A percentile compares a stretch with the other conserved stretches of the same genome.
Conservation (phyloP, 2,329 filamentous ascomycete genomes). For the Tetracladium maxilliforme region DNA sequence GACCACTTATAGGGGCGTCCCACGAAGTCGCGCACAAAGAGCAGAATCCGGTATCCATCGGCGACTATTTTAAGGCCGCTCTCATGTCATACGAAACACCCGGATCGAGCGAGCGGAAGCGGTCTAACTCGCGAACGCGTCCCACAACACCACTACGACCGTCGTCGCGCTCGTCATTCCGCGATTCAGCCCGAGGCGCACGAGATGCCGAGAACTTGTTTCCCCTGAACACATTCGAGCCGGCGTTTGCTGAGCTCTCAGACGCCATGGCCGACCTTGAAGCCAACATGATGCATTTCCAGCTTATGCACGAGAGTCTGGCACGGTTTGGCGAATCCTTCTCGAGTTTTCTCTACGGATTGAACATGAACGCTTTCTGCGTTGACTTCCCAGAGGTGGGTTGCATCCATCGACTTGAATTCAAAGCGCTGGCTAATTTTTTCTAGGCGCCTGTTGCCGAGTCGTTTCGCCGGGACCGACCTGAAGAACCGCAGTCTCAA, state of each 20-base stretch:
- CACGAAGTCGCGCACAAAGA: no score
- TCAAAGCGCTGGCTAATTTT: conserved; percentile 1
- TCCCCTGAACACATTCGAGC: conserved; percentile 76
- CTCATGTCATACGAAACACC: no score
- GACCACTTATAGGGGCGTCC: no score
- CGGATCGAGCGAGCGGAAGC: no score
- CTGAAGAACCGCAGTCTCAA: conserved; percentile 32
- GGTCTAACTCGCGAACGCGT: conserved; percentile 45
- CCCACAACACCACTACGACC: conserved; percentile 88
- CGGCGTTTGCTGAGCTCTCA: conserved; percentile 81
- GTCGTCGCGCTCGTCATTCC: conserved; percentile 77
- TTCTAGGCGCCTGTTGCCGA: conserved; percentile 64
- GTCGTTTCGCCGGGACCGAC: conserved; percentile 58
- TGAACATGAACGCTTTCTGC: conserved; percentile 99
- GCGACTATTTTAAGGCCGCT: no score
- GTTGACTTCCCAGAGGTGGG: conserved; percentile 88
- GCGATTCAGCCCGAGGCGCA: conserved; percentile 48
- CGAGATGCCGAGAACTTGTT: no score
- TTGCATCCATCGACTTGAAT: no score
- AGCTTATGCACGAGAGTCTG: conserved; percentile 91
- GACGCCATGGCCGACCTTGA: conserved; percentile 93
- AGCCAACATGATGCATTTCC: conserved; percentile 93
- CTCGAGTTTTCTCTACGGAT: conserved; percentile 82
- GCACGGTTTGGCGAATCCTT: conserved; percentile 92
- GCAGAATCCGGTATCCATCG: no score